Conservation (phyloP, 345 rosid species). For the Ceriops tagal region DNA sequence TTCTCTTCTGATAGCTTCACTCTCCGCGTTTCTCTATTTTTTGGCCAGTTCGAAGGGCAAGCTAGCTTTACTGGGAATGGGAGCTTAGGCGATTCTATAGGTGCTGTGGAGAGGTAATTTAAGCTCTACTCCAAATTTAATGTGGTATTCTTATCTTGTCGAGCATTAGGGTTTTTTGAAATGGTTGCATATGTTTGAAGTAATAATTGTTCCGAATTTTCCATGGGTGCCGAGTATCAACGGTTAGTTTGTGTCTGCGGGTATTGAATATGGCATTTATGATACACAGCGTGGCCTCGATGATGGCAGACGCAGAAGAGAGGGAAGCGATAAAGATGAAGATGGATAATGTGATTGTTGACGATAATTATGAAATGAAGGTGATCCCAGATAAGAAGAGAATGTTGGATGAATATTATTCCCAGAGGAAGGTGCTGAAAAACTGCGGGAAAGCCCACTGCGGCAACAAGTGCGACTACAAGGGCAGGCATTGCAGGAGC, state of each 20-base stretch:
- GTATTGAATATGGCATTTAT: slow-evolving; percentile 19
- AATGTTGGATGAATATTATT: slow-evolving; percentile 18
- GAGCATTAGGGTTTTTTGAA: slow-evolving; percentile 51
- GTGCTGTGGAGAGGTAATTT: slow-evolving; percentile 60
- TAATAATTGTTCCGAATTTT: slow-evolving; percentile 36
- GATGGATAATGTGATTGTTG: slow-evolving; percentile 33
- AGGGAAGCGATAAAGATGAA: slow-evolving; percentile 22
- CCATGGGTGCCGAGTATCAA: slow-evolving; percentile 17
- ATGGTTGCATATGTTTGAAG: slow-evolving; percentile 13
- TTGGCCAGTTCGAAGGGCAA: slow-evolving; percentile 44
- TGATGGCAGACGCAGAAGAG: slow-evolving; percentile 33
- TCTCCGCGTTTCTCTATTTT: slow-evolving; percentile 16
- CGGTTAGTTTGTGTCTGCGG: slow-evolving; percentile 18
- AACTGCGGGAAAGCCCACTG: not conserved
- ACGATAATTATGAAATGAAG: slow-evolving; percentile 25
- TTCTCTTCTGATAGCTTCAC: slow-evolving; percentile 20
- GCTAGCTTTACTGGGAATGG: slow-evolving; percentile 56
- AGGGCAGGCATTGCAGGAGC: slow-evolving; percentile 30
- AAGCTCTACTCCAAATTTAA: slow-evolving; percentile 18
- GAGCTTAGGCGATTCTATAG: slow-evolving; percentile 62
- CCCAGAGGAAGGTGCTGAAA: slow-evolving; percentile 10
- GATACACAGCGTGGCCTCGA: slow-evolving; percentile 42
- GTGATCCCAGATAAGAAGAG: not conserved
- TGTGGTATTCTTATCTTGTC: slow-evolving; percentile 4
- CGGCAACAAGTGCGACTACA: slow-evolving; percentile 33